phyloP scores from a whole-genome alignment of 2,329 filamentous ascomycete species.

The Aureobasidium sp. region DNA sequence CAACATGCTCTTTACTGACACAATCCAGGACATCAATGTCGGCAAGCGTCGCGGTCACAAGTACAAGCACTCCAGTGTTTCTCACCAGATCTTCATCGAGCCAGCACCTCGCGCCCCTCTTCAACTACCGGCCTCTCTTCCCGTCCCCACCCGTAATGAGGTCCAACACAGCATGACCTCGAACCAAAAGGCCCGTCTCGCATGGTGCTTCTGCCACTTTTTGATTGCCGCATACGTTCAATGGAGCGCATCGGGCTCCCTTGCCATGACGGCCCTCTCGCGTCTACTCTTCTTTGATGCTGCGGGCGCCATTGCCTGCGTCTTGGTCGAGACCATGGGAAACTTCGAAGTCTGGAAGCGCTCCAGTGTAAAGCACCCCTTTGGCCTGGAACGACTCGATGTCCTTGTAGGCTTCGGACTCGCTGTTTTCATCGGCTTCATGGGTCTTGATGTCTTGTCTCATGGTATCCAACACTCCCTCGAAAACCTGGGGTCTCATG shows the following conservation, averaged over 20 bases:
- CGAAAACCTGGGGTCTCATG: constrained; percentile 63
- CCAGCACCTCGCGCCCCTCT: constrained; percentile 79
- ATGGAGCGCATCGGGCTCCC: constrained; percentile 75
- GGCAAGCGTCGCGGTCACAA: constrained; percentile 91
- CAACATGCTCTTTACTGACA: constrained; percentile 12
- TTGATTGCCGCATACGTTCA: constrained; percentile 77
- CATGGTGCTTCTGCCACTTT: constrained; percentile 87
- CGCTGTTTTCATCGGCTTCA: constrained; percentile 94
- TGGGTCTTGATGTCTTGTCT: constrained; percentile 89
- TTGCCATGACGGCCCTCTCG: constrained; percentile 86
- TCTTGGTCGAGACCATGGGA: constrained; percentile 82
- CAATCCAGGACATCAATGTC: constrained; percentile 55
- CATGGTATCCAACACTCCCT: constrained; percentile 92
- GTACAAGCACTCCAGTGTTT: constrained; percentile 95
- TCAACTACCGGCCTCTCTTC: constrained; percentile 82
- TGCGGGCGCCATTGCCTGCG: constrained; percentile 82
- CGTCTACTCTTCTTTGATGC: constrained; percentile 95
- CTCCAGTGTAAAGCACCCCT: constrained; percentile 86
- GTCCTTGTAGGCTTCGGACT: constrained; percentile 93
- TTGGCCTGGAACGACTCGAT: constrained; percentile 77
- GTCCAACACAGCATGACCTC: constrained; percentile 83
- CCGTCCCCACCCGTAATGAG: constrained; percentile 82
- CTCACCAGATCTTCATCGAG: constrained; percentile 93
- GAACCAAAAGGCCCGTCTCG: constrained; percentile 74
- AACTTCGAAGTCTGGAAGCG: constrained; percentile 98